Conservation (phyloP, 352 stramenopile genomes). For the Phytophthora ohioensis region DNA sequence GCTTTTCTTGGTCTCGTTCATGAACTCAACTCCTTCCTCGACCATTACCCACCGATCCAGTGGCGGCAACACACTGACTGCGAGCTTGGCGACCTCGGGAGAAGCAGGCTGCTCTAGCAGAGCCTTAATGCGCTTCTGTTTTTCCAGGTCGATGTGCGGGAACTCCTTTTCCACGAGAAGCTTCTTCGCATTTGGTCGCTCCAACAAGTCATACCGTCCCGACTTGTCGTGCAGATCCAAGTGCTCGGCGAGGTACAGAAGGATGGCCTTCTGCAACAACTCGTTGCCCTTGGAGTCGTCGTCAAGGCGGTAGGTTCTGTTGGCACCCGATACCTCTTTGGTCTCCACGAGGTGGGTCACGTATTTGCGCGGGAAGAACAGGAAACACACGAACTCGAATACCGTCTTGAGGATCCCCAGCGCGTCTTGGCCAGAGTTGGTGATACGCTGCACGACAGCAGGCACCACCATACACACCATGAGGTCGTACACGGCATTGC, state of each 20-base stretch:
- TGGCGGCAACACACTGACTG: slow-evolving; percentile 45
- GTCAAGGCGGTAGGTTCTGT: slow-evolving; percentile 32
- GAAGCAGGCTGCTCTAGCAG: slow-evolving; percentile 15
- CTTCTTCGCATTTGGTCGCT: slow-evolving; percentile 26
- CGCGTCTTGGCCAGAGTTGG: slow-evolving; percentile 27
- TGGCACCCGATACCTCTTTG: slow-evolving; percentile 42
- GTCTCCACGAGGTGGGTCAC: slow-evolving; percentile 38
- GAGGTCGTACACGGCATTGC: slow-evolving; percentile 58
- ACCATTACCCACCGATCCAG: slow-evolving; percentile 51
- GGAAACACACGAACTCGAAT: slow-evolving; percentile 14
- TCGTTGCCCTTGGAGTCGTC: slow-evolving; percentile 48
- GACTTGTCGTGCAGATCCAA: slow-evolving; percentile 47
- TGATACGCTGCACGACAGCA: slow-evolving; percentile 47
- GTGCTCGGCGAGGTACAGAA: slow-evolving; percentile 47
- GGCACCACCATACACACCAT: slow-evolving; percentile 68
- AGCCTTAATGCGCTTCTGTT: slow-evolving; percentile 29
- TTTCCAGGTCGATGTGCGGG: slow-evolving; percentile 22
- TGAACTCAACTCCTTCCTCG: slow-evolving; percentile 50
- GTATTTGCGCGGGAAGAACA: slow-evolving; percentile 18
- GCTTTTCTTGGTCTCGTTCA: slow-evolving; percentile 44
- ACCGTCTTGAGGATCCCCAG: slow-evolving; percentile 11
- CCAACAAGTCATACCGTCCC: slow-evolving; percentile 54
- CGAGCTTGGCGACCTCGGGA: slow-evolving; percentile 44
- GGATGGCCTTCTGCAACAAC: slow-evolving; percentile 62
- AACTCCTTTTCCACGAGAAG: slow-evolving; percentile 23